Base-by-base conservation (phyloP, 163 green algal genomes). In the Volvox carteri region DNA sequence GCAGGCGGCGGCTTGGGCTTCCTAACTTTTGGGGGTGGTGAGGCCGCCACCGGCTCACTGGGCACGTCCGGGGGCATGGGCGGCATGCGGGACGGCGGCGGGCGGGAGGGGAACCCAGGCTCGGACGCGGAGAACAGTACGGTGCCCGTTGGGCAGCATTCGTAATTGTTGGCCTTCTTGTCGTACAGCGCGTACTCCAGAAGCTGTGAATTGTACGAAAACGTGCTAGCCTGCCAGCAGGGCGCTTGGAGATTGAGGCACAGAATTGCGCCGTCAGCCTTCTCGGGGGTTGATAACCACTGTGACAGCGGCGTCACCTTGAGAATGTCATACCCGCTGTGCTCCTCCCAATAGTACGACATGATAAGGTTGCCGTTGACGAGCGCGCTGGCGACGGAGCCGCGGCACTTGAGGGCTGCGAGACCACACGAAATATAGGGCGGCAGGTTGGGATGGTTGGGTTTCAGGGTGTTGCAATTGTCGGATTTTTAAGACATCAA, bases 121-220 rank as follows among this genome's bases (percentile, higher is more conserved):
- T 77, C 39, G 14, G 37, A 46, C 1, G 28, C 25, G 1, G 68
- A 54, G 7, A 88, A n/a, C 16, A 46, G 23, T 7, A 88, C 46
- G 9, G 50, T 73, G 0, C 81, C 81, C 12, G 41, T 33, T 3
- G 81, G 81, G 67, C 81, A 88, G 81, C 81, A 88, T 37, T 88
- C 81, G 50, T 88, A 88, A 33, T 72, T 72, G 81, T 81, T 48
- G 33, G 8, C 25, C 65, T 88, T 88, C 37, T 74, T 80, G 48
- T 88, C 81, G 68, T 81, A 88, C 67, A 88, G 68, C 6, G 67
- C 35, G 37, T 88, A 88, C 67, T 88, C 67, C 35, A 88, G 23
- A 0, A 73, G 35, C 11, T 48, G 18, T 4, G 25, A 21, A 39
- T 88, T 58, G 46, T 56, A 70, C 16, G 81, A 79, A 46, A 81